These are phyloP conservation scores for Kodamaea hsintzibuensis DNA, from an alignment of 805 yeast species.

Conservation along the genomic window DNA sequence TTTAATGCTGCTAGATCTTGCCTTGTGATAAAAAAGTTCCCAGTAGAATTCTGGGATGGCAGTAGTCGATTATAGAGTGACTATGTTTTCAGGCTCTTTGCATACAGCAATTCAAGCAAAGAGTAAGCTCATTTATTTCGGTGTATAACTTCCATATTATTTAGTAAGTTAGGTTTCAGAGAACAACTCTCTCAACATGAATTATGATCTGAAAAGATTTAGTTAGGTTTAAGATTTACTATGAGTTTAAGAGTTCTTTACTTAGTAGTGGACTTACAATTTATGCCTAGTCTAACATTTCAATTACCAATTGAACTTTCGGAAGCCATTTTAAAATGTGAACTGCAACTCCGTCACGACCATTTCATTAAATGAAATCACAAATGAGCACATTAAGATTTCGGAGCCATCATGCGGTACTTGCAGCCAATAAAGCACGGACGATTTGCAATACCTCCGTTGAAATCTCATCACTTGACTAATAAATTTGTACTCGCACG, in stretches of 20 bases:
- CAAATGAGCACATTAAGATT: no score
- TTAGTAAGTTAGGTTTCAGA: background rate
- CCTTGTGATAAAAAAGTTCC: background rate
- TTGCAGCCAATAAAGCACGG: background rate
- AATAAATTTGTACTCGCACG: background rate
- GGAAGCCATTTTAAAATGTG: no score
- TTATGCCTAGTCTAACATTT: no score
- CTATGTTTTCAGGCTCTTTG: background rate
- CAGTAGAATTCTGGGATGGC: background rate
- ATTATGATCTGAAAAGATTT: background rate
- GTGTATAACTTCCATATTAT: background rate
- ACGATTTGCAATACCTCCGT: background rate
- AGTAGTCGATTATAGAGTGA: background rate
- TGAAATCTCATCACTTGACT: slow-evolving; percentile 5
- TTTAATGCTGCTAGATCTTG: background rate
- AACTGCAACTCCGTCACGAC: no score
- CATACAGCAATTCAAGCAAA: background rate
- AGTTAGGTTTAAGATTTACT: no score
- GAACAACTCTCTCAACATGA: background rate
- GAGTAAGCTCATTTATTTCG: background rate
- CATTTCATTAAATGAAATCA: no score
- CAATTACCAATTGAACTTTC: no score
- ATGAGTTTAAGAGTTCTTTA: no score
- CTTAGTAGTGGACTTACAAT: no score
- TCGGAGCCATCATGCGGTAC: background rate